Conservation (phyloP, 2,329 filamentous ascomycete genomes). For the Colletotrichum lini region DNA sequence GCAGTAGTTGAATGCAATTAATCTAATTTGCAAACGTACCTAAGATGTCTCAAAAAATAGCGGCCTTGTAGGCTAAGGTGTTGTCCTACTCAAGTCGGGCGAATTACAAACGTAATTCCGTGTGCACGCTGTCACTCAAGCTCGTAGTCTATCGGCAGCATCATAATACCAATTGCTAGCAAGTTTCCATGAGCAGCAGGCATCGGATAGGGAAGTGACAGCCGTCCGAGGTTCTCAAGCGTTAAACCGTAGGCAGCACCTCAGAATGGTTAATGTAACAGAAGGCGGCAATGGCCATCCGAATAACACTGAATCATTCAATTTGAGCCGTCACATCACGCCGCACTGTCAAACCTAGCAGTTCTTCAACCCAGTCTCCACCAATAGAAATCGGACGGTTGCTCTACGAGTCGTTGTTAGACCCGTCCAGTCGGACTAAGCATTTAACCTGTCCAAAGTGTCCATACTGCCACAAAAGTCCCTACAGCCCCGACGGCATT, state of each 20-base stretch:
- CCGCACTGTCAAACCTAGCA: background rate
- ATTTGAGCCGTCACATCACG: slow-evolving; percentile 4
- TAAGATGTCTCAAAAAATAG: background rate
- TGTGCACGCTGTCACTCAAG: background rate
- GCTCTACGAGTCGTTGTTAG: background rate
- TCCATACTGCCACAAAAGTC: too few species aligned
- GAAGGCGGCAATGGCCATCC: slow-evolving; percentile 4
- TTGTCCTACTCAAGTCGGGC: background rate
- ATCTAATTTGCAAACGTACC: background rate
- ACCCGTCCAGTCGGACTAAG: too few species aligned
- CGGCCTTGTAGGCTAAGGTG: background rate
- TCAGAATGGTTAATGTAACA: slow-evolving; percentile 12
- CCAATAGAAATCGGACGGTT: background rate
- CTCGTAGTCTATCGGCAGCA: background rate
- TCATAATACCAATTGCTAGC: slow-evolving; percentile 6
- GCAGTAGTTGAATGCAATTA: background rate
- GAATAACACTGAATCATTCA: background rate
- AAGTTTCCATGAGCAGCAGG: background rate
- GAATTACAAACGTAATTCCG: background rate
- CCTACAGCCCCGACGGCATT: too few species aligned
- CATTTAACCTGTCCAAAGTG: too few species aligned
- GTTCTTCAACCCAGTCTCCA: background rate
- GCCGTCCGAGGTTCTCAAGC: slow-evolving; percentile 3
- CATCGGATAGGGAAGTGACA: background rate
- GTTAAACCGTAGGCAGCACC: background rate